Evolutionary conservation across 208 protist species (phyloP), one percentile per base, ranked within the genome.

Genomic region (Leishmania tropica): DNA sequence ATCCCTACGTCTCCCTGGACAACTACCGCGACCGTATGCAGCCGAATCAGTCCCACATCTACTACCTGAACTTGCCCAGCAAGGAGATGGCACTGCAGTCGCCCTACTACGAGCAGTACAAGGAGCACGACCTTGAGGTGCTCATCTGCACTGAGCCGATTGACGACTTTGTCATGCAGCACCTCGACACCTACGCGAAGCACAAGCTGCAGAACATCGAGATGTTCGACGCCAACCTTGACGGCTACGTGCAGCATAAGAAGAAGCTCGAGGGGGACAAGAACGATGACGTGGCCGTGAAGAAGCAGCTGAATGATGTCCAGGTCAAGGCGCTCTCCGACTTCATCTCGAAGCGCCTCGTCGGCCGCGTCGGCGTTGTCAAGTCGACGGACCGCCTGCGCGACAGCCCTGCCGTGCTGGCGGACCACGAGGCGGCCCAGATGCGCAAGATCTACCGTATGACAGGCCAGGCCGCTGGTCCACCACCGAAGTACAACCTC

Each of bases 61-160:
- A 99, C 89, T 99, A 98, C 90, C 84, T 99, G 21, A 92, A 95
- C 78, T 94, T 94, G 42, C 94, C 97, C 10, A 91, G 82, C 37
- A 96, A 98, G 80, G 88, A 93, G 76, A 93, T 98, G 83, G 98
- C 98, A 45, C 75, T 97, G 58, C 70, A 87, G 51, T 99, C 97
- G 7, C 98, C 98, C 19, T 99, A 99, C 91, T 98, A 96, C 81
- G 99, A 99, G 90, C 90, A 97, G 83, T 99, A 99, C 93, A 97
- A 98, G 86, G 92, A 97, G 76, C 95, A 99, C 74, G 96, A 89
- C 56, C 89, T 99, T 53, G 99, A 99, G 90, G 97, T 99, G 58
- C 91, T 99, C 64, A 86, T 99, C 64, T 93, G 96, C 84, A 98
- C 96, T 48, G 92, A 99, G 82, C 88, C 93, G 24, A 93, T 99